Evolutionary conservation across 225 moss, liverwort and hornwort genomes (phyloP), one percentile per base, ranked within the genome.

Genomic region (Takakia lepidozioides): DNA sequence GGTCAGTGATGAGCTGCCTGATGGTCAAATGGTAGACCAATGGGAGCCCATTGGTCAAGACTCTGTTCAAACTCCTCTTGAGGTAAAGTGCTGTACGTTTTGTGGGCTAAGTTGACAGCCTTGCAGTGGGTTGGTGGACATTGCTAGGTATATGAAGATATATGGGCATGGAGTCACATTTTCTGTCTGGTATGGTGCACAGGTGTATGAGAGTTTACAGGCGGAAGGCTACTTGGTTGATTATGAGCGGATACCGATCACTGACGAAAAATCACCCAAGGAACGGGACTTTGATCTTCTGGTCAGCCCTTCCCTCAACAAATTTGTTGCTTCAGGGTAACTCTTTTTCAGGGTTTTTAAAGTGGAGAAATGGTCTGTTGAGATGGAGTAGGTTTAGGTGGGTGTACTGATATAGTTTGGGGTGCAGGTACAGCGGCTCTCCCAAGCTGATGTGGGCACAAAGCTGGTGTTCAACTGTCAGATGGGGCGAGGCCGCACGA

Each of bases 1-100:
- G 91, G 98, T 99, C 51, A 99, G 91, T 48, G 98, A 99, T 61
- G 98, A 99, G 70, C 91, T 99, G 6, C 98, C 98, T 45, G 98
- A 99, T 54, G 98, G 98, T 43, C 98, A 99, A 60, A 99, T 99
- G 98, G 70, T 99, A 54, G 98, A 99, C 51, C 91, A 87, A 54
- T 99, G 98, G 98, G 98, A 99, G 58, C 98, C 91, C 22, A 83
- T 99, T 61, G 83, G 85, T 25, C 73, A 76, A 62, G 61, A 76
- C 55, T 99, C 91, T 28, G 83, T 99, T 22, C 87, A 83, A 60
- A 99, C 98, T 49, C 91, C 98, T 48, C 56, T 81, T 17, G 98
- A 99, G 91, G 98, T 74, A 71, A 51, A 32, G 7, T 1, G 11
- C 32, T 6, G 32, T 11, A 32, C 32, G 7, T 32, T 11, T 32